These are phyloP conservation scores for Olyra latifolia DNA, from an alignment of 176 grass and related monocot species.

Conservation along the genomic window DNA sequence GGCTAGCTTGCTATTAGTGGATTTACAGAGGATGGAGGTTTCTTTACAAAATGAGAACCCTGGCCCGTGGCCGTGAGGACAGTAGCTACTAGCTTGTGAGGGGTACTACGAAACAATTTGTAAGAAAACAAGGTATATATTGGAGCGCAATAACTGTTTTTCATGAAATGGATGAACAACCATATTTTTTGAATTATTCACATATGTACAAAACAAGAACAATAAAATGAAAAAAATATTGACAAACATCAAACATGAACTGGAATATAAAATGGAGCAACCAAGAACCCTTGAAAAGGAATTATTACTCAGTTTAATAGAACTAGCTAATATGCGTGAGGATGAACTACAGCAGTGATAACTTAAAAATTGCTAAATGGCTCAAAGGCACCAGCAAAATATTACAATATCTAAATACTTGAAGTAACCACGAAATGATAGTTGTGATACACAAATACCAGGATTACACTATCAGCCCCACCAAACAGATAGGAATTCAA, in stretches of 20 bases:
- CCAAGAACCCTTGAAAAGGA: neutral
- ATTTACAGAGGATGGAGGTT: conserved; percentile 4
- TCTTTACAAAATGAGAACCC: neutral
- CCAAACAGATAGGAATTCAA: neutral
- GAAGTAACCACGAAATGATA: neutral
- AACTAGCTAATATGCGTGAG: neutral
- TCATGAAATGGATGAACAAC: neutral
- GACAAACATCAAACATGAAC: neutral
- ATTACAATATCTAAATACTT: neutral
- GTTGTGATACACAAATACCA: neutral
- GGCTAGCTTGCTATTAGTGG: neutral
- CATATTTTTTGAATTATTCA: neutral
- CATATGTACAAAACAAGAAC: neutral
- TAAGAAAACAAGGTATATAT: neutral
- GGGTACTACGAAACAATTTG: neutral
- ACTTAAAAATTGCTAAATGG: neutral
- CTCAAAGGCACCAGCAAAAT: neutral
- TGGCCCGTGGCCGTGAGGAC: neutral
- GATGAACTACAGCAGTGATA: neutral
- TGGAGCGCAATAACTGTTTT: neutral
- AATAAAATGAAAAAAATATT: neutral
- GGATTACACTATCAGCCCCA: neutral
- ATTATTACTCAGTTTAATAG: neutral
- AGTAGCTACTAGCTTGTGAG: neutral
- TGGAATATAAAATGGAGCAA: neutral